Evolutionary conservation across 2,329 filamentous ascomycete genomes (phyloP), one percentile per base, ranked within the genome.

Genomic region (Colletotrichum sp.): DNA sequence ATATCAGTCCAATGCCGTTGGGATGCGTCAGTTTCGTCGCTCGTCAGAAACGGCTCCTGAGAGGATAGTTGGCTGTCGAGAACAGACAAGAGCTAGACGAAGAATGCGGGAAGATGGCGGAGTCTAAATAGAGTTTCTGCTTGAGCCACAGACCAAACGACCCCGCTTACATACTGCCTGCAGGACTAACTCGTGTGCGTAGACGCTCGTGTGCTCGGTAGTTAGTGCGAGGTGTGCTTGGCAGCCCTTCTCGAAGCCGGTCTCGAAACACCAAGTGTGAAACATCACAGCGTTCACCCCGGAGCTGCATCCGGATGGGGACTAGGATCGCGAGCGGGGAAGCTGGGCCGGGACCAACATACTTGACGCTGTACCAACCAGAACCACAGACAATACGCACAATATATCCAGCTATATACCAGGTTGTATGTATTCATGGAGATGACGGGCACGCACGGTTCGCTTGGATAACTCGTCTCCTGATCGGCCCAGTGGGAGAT

Each of bases 81-180:
- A 67, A 74, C 67, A 60, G 60, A 60, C 58, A 18, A 39, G 34
- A 61, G 34, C 30, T 25, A 32, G 30, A 28, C 55, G 13, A 48
- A 25, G 43, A 43, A 27, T 30, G 55, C 55, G 52, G 52, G 25
- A 56, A 39, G 32, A 58, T 30, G 67, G 30, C 62, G 43, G 62
- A 67, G 70, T 75, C 70, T 68, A 72, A 68, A 72, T 28, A 75
- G 73, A 72, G 69, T 75, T 75, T 75, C 30, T 66, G 39, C 69
- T 58, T 32, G 16, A 27, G 66, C 55, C 27, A 64, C 72, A 36
- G 56, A 60, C 27, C 8, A 28, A 30, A 27, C 10, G 27, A 16
- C 28, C 27, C 52, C 28, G 22, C 52, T 66, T 36, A n/a, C 52
- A 61, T 69, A 60, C 55, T 22, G 30, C 30, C 55, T 16, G 30